phyloP scores from a whole-genome alignment of 2,329 filamentous ascomycete species.

The Cladophialophora chaetospira region DNA sequence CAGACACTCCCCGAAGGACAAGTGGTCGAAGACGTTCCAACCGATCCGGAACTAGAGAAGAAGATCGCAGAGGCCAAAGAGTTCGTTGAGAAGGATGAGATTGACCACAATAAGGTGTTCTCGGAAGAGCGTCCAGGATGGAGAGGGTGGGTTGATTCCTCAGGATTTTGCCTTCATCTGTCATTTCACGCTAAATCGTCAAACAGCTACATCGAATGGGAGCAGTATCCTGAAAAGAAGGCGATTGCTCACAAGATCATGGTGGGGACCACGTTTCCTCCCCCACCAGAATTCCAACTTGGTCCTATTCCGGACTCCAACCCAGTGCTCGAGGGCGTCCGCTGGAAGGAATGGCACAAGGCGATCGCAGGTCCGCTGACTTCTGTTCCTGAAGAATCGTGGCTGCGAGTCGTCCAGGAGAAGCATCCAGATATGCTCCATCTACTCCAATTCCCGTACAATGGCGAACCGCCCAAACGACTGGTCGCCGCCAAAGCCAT shows the following conservation, averaged over 20 bases:
- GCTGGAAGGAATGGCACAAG: conserved; percentile 62
- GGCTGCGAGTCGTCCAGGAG: conserved; percentile 58
- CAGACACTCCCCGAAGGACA: conserved; percentile 45
- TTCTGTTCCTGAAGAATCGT: conserved; percentile 59
- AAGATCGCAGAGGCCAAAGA: conserved; percentile 10
- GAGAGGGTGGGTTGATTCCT: conserved; percentile 42
- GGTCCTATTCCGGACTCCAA: conserved; percentile 59
- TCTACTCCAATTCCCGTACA: conserved; percentile 65
- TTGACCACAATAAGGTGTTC: conserved; percentile 43
- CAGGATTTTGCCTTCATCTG: background rate
- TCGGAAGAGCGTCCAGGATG: conserved; percentile 50
- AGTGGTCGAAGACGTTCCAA: conserved; percentile 38
- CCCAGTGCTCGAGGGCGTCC: conserved; percentile 57
- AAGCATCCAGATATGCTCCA: conserved; percentile 64
- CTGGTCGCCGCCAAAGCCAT: conserved; percentile 58
- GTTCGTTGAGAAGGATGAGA: conserved; percentile 44
- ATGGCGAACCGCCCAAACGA: conserved; percentile 63
- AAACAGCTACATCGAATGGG: conserved; percentile 66
- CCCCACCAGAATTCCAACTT: conserved; percentile 58
- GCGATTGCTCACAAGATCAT: conserved; percentile 59
- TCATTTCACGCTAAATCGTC: background rate
- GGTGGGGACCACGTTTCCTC: conserved; percentile 53
- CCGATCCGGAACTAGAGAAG: conserved; percentile 27
- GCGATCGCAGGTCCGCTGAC: conserved; percentile 53
- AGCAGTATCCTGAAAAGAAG: conserved; percentile 69